These are phyloP conservation scores for Thalia dealbata DNA, from an alignment of 176 grass and related monocot genomes.

Conservation along the genomic window DNA sequence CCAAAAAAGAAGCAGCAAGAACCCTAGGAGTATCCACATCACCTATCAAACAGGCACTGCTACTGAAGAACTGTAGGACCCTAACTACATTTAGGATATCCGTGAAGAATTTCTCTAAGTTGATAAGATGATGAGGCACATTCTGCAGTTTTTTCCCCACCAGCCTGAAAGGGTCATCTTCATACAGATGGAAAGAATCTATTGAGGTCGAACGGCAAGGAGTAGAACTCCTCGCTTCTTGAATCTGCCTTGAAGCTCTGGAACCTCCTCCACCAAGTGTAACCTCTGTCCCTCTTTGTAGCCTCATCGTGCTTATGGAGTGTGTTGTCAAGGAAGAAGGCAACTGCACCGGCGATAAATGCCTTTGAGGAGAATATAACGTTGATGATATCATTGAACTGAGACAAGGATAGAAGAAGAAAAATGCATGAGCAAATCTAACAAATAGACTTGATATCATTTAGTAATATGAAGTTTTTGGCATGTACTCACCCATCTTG, in stretches of 20 bases:
- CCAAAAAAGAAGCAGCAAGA: not conserved
- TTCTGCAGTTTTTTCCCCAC: conserved; percentile 15
- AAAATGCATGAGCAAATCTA: conserved; percentile 6
- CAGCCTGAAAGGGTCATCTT: conserved; percentile 14
- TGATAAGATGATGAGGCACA: conserved; percentile 12
- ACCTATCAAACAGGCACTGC: too few species aligned
- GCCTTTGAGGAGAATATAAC: conserved; percentile 91
- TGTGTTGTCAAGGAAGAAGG: conserved; percentile 82
- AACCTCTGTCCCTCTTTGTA: conserved; percentile 73
- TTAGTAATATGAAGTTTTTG: not conserved
- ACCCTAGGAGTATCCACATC: conserved; percentile 9
- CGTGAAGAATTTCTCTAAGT: conserved; percentile 20
- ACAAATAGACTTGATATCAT: conserved; percentile 5
- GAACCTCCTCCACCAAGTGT: conserved; percentile 92
- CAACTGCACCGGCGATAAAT: conserved; percentile 68
- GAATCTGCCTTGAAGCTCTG: conserved; percentile 66
- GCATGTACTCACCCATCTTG: conserved; percentile 65
- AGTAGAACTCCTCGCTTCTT: conserved; percentile 87
- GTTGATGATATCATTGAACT: conserved; percentile 96
- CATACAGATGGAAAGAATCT: conserved; percentile 95
- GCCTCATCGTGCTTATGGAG: conserved; percentile 36
- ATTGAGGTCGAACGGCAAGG: conserved; percentile 85
- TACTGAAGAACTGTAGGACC: too few species aligned
- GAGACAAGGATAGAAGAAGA: conserved; percentile 11
- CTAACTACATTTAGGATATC: not conserved